Conservation (phyloP, 192 early-diverging fungal species). For the Coemansia sp. region DNA sequence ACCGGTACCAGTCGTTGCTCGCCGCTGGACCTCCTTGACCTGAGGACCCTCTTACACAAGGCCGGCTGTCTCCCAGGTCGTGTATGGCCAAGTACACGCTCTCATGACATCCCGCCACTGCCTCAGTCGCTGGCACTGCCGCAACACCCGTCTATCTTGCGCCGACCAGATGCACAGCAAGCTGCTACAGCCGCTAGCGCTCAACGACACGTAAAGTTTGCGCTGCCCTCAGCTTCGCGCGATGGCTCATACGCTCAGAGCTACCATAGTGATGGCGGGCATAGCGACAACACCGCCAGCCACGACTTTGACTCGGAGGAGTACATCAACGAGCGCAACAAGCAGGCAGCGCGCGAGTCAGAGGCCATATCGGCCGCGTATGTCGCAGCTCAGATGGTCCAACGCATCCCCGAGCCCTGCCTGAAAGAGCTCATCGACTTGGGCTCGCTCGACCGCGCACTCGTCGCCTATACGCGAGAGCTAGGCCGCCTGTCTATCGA, state of each 20-base stretch:
- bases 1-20: conserved; percentile 13
- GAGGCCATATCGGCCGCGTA: not conserved
- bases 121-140: not conserved
- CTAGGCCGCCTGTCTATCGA: conserved; percentile 36
- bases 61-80: conserved; percentile 20
- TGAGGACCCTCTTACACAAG: conserved; percentile 33
- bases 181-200: not conserved
- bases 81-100: conserved; percentile 28
- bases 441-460: conserved; percentile 34
- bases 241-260: conserved; percentile 1
- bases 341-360: not conserved
- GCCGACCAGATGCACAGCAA: conserved; percentile 5
- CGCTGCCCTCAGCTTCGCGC: conserved; percentile 10
- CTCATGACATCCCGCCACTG: not conserved
- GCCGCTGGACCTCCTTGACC: conserved; percentile 23
- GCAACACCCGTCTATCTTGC: conserved; percentile 23
- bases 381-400: conserved; percentile 13
- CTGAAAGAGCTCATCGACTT: conserved; percentile 32
- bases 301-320: conserved; percentile 7
- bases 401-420: conserved; percentile 28
- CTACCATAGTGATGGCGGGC: not conserved
- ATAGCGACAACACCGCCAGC: conserved; percentile 9
- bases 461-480: conserved; percentile 18
- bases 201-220: conserved; percentile 36
- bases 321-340: conserved; percentile 10